phyloP scores from a whole-genome alignment of 1,284 basidiomycete species.

The Fomitopsis schrenkii region DNA sequence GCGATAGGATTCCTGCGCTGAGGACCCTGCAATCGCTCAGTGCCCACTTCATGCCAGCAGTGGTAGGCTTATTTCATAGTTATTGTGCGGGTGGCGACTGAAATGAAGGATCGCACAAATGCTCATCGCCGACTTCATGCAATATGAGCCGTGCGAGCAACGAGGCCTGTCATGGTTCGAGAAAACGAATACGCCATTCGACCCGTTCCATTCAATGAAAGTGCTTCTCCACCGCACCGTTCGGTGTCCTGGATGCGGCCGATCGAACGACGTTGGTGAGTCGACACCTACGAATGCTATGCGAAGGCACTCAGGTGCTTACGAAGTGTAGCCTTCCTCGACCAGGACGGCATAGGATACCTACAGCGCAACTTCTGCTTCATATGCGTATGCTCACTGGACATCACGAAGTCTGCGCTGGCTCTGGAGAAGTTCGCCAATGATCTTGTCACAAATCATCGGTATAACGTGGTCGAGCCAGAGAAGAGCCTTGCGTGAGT shows the following conservation, averaged over 20 bases:
- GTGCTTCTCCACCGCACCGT: conserved; percentile 20
- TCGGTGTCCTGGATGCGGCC: conserved; percentile 31
- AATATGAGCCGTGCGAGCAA: conserved; percentile 17
- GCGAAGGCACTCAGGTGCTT: no score
- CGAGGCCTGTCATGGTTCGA: conserved; percentile 24
- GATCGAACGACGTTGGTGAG: no score
- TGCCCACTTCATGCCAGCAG: conserved; percentile 15
- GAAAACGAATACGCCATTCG: conserved; percentile 29
- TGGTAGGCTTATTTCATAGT: conserved; percentile 23
- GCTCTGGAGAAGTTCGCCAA: conserved; percentile 31
- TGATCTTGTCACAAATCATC: conserved; percentile 22
- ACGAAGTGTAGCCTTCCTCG: conserved; percentile 28
- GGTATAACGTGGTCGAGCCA: no score
- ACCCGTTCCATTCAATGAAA: conserved; percentile 28
- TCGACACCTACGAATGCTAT: no score
- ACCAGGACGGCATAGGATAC: conserved; percentile 31
- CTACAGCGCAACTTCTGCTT: conserved; percentile 31
- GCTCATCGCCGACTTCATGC: conserved; percentile 9
- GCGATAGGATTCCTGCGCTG: conserved; percentile 25
- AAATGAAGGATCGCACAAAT: neutral
- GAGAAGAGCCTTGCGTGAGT: no score
- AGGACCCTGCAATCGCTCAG: conserved; percentile 20
- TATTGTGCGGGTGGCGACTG: neutral
- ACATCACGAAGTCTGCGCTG: conserved; percentile 31
- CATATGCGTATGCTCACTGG: conserved; percentile 26